Percentiles rank a stretch among this genome's conserved stretches.
Evolutionary conservation across 495 filamentous ascomycete genomes (phyloP).

Genomic region (Articulospora tetracladia): DNA sequence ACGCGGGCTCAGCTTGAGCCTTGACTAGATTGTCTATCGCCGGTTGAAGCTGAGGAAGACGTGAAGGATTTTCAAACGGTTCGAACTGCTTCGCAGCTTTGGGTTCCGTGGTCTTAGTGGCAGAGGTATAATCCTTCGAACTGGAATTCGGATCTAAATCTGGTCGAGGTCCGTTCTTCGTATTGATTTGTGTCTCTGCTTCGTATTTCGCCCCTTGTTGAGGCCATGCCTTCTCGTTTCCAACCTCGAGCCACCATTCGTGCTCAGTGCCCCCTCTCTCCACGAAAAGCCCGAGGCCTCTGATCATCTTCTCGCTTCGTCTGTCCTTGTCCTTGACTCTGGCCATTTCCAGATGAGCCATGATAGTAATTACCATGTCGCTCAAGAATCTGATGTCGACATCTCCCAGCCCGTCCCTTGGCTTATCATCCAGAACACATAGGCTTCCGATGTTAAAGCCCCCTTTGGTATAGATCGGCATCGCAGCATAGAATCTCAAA

Average conservation of each 20-base stretch:
- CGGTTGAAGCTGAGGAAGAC: too few species aligned
- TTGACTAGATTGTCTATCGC: too few species aligned
- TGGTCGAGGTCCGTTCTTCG: background rate
- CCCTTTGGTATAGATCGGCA: conserved; percentile 28
- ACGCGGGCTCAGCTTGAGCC: too few species aligned
- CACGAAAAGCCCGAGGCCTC: conserved; percentile 30
- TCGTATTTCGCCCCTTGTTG: background rate
- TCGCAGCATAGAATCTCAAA: conserved; percentile 30
- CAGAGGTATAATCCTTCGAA: conserved; percentile 15
- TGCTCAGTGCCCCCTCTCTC: conserved; percentile 17
- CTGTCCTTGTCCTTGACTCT: conserved; percentile 26
- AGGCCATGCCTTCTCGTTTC: background rate
- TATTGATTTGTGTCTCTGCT: background rate
- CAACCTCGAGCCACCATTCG: conserved; percentile 11
- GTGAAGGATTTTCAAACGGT: too few species aligned
- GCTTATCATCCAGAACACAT: conserved; percentile 31
- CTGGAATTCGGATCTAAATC: conserved; percentile 5
- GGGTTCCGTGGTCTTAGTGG: background rate
- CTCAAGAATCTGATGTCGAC: conserved; percentile 30
- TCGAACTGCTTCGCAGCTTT: background rate
- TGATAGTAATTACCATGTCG: conserved; percentile 35
- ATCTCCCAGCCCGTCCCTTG: conserved; percentile 28
- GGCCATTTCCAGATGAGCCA: conserved; percentile 38
- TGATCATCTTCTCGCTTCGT: conserved; percentile 30
- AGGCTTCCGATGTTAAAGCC: conserved; percentile 30